phyloP scores from a whole-genome alignment of 2,329 filamentous ascomycete genomes.

The Polytolypa hystricis region DNA sequence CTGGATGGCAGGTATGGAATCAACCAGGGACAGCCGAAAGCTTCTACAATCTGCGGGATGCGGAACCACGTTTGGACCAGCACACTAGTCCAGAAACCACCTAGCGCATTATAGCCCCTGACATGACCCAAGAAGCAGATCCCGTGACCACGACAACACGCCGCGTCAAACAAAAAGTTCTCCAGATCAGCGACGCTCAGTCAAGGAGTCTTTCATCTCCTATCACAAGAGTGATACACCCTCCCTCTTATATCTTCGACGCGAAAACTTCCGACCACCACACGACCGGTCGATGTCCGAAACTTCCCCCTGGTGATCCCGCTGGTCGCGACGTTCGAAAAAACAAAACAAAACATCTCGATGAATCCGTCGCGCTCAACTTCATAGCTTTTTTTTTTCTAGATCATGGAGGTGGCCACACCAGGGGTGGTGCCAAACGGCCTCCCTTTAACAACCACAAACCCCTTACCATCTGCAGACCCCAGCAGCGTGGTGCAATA shows the following conservation, averaged over 20 bases:
- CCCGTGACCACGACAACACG: conserved; percentile 13
- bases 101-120: conserved; percentile 3
- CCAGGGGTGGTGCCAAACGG: conserved; percentile 15
- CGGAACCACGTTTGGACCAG: too few species aligned
- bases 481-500: conserved; percentile 61
- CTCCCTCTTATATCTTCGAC: conserved; percentile 1
- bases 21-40: not conserved
- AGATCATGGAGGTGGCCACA: conserved; percentile 16
- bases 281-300: conserved; percentile 12
- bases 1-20: not conserved
- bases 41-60: too few species aligned
- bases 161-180: conserved; percentile 12
- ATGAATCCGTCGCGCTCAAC: conserved; percentile 20
- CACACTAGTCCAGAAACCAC: not conserved
- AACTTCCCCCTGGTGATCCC: conserved; percentile 6
- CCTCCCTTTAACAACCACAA: conserved; percentile 8
- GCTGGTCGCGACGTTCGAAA: too few species aligned
- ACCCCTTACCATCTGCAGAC: conserved; percentile 40
- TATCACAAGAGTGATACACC: conserved; percentile 1
- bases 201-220: not conserved
- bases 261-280: conserved; percentile 8
- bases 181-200: not conserved
- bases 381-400: conserved; percentile 13
- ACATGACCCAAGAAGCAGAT: conserved; percentile 1
- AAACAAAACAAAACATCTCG: too few species aligned